A percentile compares a stretch with the other conserved stretches of the same genome.
These are phyloP conservation scores for Porpolomopsis calyptriformis DNA, from an alignment of 768 basidiomycete species.

Conservation along the genomic window DNA sequence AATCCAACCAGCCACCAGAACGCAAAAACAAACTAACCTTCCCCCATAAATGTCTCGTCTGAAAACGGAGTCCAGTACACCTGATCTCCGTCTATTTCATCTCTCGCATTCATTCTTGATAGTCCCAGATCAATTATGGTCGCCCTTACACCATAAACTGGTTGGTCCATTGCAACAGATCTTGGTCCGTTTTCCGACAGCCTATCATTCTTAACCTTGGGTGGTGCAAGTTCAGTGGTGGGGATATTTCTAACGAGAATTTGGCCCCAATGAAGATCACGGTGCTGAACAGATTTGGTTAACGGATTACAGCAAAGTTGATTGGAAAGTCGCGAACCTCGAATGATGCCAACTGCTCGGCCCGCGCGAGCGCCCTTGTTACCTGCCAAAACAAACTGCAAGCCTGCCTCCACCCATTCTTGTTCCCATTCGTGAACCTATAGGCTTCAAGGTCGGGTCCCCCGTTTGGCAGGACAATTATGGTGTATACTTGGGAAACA, in stretches of 20 bases:
- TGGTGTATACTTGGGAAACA: constrained; percentile 71
- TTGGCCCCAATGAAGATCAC: constrained; percentile 98
- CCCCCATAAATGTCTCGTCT: constrained; percentile 83
- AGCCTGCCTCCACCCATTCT: constrained; percentile 75
- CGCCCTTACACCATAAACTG: constrained; percentile 53
- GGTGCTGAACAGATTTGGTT: constrained; percentile 49
- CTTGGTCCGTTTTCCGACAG: constrained; percentile 13
- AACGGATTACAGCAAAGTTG: constrained; percentile 2
- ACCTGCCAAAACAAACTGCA: constrained; percentile 90
- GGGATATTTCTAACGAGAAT: constrained; percentile 65
- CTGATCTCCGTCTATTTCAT: constrained; percentile 32
- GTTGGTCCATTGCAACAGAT: constrained; percentile 48
- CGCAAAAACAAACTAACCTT: constrained; percentile 38
- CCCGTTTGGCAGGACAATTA: constrained; percentile 84
- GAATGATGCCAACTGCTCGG: constrained; percentile 72
- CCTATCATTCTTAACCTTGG: constrained; percentile 28
- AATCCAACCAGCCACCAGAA: constrained; percentile 1
- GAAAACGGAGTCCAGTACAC: constrained; percentile 78
- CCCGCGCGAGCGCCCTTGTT: constrained; percentile 59
- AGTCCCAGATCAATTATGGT: constrained; percentile 94
- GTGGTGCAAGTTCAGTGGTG: constrained; percentile 13
- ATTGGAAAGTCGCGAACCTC: constrained; percentile 50
- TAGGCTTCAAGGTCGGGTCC: constrained; percentile 87
- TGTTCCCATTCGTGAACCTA: constrained; percentile 45
- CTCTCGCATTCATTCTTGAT: constrained; percentile 65